Base-by-base conservation (phyloP, 345 rosid genomes). In the Hevea brasiliensis region DNA sequence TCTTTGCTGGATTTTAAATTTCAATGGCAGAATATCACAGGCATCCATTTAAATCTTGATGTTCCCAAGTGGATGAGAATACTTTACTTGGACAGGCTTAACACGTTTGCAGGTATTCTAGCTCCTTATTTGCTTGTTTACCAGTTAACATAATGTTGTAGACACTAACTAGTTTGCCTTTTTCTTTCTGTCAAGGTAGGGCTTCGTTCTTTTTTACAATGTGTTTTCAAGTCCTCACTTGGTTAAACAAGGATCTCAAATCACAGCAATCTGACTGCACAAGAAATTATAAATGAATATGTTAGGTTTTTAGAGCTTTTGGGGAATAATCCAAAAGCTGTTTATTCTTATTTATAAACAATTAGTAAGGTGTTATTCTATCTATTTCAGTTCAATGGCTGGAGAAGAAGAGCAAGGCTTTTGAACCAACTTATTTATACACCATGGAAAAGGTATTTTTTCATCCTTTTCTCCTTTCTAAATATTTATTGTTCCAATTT, bases 371-470 rank as follows among this genome's bases (percentile, higher is more conserved):
- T n/a, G n/a, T 67, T 50, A 18, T 9, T 37, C 53, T 40, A 17
- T 59, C 41, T 50, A 24, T 47, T 88, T 72, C 94, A 93, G 98
- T 87, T 81, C 86, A 79, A 58, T 89, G 95, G 90, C 94, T 90
- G 67, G 99, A 93, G 83, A 82, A 81, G 69, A 88, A 82, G 82
- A 89, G 85, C 78, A 87, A 89, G 81, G 93, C 83, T 59, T 92
- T 89, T 85, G 99, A 93, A 76, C 97, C 99, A 68, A 86, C 90
- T 59, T 95, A 91, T 81, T 74, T 95, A 62, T 95, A 93, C 83
- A 90, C 97, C 48, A 88, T 85, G 88, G 98, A 95, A 75, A 95
- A 96, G 97, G 99, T 95, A 74, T 11, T 12, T 27, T 37, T 45
- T 47, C 45, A 72, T 32, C 44, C 59, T 66, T 75, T 66, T 2